Evolutionary conservation across 1,139 yeast genomes (phyloP), one percentile per base, ranked within the genome.

Genomic region (Nakaseomyces uthaithaninus): DNA sequence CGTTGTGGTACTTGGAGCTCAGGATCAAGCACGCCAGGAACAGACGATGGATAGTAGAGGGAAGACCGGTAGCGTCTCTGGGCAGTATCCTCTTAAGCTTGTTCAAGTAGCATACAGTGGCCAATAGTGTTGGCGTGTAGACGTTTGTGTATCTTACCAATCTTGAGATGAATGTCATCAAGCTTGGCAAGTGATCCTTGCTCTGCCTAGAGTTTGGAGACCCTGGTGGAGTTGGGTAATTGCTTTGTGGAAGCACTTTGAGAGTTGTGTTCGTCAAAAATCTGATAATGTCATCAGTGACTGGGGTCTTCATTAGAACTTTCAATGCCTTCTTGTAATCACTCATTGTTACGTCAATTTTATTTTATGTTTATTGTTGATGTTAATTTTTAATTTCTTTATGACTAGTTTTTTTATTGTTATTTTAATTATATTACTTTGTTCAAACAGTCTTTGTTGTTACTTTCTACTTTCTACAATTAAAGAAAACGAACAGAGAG

Each of bases 11-110:
- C 60, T 82, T 82, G 37, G 86, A 75, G 17, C 85, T 74, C 46
- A 82, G 68, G 42, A 82, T 80, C 51, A 82, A 64, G 56, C 87
- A 79, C 12, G 86, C 81, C 45, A 82, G 68, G 50, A 82, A 75
- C 45, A 82, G 78, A 54, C 93, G 69, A 60, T 82, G 91, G 55
- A 85, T 71, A 1, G 93, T 81, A 49, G 86, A 80, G 24, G 87
- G 83, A 47, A 80, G 52, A 24, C 91, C 91, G 52, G 76, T 79
- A 25, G 89, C 84, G 48, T 79, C 80, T 45, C 67, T 66, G 34
- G 91, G 89, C 42, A 81, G 66, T 51, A 71, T 76, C 40, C 68
- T 48, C 58, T 75, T 73, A 50, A 82, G 66, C 51, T 76, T 69
- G 51, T 78, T 73, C 59, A 82, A 68, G 57, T 79, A 80, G 30